Percentiles rank a stretch among this genome's conserved stretches.
phyloP scores from a whole-genome alignment of 2,329 filamentous ascomycete species.

The Hymenoscyphus albidus region DNA sequence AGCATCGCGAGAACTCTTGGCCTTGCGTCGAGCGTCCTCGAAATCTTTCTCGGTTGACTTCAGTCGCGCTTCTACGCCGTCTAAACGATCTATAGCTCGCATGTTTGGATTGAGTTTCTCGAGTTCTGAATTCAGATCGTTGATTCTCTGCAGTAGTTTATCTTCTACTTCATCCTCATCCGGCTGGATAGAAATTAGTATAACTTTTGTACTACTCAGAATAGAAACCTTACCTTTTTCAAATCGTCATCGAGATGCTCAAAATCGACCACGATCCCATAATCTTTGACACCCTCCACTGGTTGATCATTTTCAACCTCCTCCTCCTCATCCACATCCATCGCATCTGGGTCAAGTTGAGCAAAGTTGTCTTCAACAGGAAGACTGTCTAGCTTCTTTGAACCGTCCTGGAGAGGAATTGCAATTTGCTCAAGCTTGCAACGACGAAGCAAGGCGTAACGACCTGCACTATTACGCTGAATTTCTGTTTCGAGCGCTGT shows the following conservation, averaged over 20 bases:
- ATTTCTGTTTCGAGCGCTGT: conserved; percentile 77
- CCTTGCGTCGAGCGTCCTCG: conserved; percentile 72
- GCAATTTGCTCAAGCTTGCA: conserved; percentile 93
- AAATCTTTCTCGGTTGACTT: conserved; percentile 85
- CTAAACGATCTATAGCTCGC: conserved; percentile 87
- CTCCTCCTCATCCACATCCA: conserved; percentile 82
- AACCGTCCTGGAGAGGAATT: conserved; percentile 72
- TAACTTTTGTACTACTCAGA: conserved; percentile 32
- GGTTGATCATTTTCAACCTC: conserved; percentile 70
- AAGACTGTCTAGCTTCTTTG: conserved; percentile 68
- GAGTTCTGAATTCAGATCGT: conserved; percentile 69
- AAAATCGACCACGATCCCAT: conserved; percentile 89
- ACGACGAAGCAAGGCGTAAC: conserved; percentile 78
- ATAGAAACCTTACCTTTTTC: conserved; percentile 58
- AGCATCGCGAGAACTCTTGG: conserved; percentile 71
- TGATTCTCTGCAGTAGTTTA: conserved; percentile 72
- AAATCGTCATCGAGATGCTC: conserved; percentile 76
- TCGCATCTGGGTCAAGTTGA: conserved; percentile 75
- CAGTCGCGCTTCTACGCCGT: conserved; percentile 78
- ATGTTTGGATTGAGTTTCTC: conserved; percentile 97
- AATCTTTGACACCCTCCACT: conserved; percentile 71
- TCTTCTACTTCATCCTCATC: conserved; percentile 69
- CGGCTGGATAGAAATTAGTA: conserved; percentile 45
- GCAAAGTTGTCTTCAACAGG: conserved; percentile 82
- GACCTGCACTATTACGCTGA: conserved; percentile 77